Evolutionary conservation across 352 stramenopile genomes (phyloP), one percentile per base, ranked within the genome.

Genomic region (Phytophthora pini): DNA sequence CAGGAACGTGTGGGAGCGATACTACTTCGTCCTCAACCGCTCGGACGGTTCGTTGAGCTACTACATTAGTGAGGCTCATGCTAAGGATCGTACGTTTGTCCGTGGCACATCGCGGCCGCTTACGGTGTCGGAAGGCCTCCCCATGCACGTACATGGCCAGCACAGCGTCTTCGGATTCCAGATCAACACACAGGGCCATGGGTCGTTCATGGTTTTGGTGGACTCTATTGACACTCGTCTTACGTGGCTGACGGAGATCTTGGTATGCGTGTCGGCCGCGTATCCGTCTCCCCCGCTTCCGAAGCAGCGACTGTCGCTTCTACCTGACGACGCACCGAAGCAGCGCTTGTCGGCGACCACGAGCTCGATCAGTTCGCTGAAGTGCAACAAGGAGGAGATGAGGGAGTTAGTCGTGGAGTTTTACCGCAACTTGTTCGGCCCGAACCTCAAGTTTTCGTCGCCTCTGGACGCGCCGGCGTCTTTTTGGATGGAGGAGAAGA

Each of bases 401-500:
- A 92, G 90, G 56, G 76, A 80, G 34, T 47, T 94, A 26, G 86
- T 94, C 5, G 68, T 87, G 15, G 81, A 92, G 27, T 88, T 93
- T 45, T 95, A 95, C 61, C 75, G 80, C 59, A 90, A 92, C 48
- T 66, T 95, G 11, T 95, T 85, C 40, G 84, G 85, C 0, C 84
- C 87, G 27, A 87, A 77, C 22, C 71, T 95, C 17, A 89, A 92
- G 39, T 95, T 94, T 47, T 82, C 80, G 59, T 93, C 85, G 41
- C 86, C 86, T 17, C 70, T 92, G 54, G 86, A 94, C 13, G 84
- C 82, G 5, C 86, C 86, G 9, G 80, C 82, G 8, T 89, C 84
- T 2, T 92, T 92, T 63, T 94, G 86, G 86, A 92, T 92, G 82
- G 83, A 93, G 57, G 83, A 90, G 57, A 91, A 90, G 68, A 93